These are phyloP conservation scores for Triticum aestivum DNA, from an alignment of 176 grass and related monocot species.

Conservation along the genomic window IWGSC_CS_RefSeq_v2.1 NC_057811.1:148873799-148874298, in stretches of 20 bases:
- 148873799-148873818: no score
- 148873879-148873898: background rate
- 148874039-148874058: slow-evolving; percentile 91
- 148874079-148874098: slow-evolving; percentile 64
- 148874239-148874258: background rate
- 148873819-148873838: no score
- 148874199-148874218: no score
- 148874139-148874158: slow-evolving; percentile 86
- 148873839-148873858: background rate
- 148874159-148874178: slow-evolving; percentile 59
- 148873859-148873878: background rate
- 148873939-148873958: background rate
- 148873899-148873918: background rate
- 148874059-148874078: slow-evolving; percentile 22
- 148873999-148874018: slow-evolving; percentile 67
- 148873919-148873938: background rate
- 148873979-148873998: slow-evolving; percentile 66
- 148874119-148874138: slow-evolving; percentile 80
- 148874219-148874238: background rate
- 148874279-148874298: background rate
- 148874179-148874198: slow-evolving; percentile 73
- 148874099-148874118: slow-evolving; percentile 77
- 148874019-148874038: slow-evolving; percentile 98
- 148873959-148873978: slow-evolving; percentile 30
- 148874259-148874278: background rate